A percentile compares a stretch with the other conserved stretches of the same genome.
Evolutionary conservation across 257 asterid genomes (phyloP).

Genomic region (Solanum pennellii): DNA sequence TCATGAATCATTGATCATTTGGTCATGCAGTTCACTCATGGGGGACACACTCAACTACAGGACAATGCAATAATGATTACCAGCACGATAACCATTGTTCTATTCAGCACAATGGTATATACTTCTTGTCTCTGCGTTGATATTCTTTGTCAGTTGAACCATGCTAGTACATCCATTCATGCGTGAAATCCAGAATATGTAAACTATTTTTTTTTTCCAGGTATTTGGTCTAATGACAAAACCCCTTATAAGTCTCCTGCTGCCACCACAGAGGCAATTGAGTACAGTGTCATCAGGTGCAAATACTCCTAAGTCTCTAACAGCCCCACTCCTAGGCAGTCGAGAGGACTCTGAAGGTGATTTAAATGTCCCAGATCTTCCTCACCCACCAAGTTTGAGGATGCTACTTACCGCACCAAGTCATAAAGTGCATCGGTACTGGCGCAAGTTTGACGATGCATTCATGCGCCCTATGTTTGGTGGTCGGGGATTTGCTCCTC

Average conservation of each 20-base stretch:
- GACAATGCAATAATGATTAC: conserved; percentile 36
- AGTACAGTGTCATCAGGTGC: conserved; percentile 14
- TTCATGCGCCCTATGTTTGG: conserved; percentile 41
- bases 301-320: conserved; percentile 13
- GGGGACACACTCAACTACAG: conserved; percentile 17
- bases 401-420: conserved; percentile 23
- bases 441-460: conserved; percentile 32
- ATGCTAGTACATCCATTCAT: background rate
- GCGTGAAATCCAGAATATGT: background rate
- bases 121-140: background rate
- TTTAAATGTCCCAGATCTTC: background rate
- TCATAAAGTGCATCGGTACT: conserved; percentile 21
- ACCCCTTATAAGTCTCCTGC: conserved; percentile 23
- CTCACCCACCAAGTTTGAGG: conserved; percentile 18
- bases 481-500: conserved; percentile 32
- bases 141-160: background rate
- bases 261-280: conserved; percentile 10
- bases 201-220: background rate
- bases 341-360: conserved; percentile 16
- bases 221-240: conserved; percentile 30
- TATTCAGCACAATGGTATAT: conserved; percentile 32
- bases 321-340: conserved; percentile 10
- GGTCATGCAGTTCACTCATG: conserved; percentile 20
- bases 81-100: conserved; percentile 32
- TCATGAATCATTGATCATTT: background rate